phyloP scores from a whole-genome alignment of 2,329 filamentous ascomycete genomes.

The Ophiocordyceps camponoti-saundersi region DNA sequence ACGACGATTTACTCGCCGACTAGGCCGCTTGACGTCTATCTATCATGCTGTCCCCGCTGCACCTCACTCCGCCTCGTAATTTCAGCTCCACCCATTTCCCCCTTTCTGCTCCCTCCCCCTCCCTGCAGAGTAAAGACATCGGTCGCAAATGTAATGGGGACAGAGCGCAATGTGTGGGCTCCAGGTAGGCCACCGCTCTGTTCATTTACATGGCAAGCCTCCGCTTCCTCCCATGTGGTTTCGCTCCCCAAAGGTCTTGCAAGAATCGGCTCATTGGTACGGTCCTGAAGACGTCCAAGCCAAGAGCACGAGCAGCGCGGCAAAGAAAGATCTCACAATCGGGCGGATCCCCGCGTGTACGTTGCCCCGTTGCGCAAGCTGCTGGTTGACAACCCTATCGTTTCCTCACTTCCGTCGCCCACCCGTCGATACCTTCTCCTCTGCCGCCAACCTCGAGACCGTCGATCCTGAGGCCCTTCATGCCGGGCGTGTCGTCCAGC shows the following conservation, averaged over 20 bases:
- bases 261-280: background rate
- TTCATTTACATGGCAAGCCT: background rate
- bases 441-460: conserved; percentile 61
- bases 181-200: background rate
- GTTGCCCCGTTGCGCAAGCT: background rate
- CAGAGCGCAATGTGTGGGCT: background rate
- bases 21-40: background rate
- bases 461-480: conserved; percentile 63
- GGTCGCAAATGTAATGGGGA: background rate
- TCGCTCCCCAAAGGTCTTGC: background rate
- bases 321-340: background rate
- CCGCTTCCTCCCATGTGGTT: background rate
- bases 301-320: background rate
- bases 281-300: background rate
- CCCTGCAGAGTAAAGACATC: background rate
- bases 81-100: background rate
- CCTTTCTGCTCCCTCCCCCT: background rate
- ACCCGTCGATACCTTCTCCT: conserved; percentile 87
- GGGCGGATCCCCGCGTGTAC: background rate
- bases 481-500: conserved; percentile 72
- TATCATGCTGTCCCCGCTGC: background rate
- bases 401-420: conserved; percentile 78
- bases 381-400: conserved; percentile 27
- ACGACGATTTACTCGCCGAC: background rate
- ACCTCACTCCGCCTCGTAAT: background rate